Evolutionary conservation across 768 basidiomycete genomes (phyloP), one percentile per base, ranked within the genome.

Genomic region (Russula griseocarnosa): DNA sequence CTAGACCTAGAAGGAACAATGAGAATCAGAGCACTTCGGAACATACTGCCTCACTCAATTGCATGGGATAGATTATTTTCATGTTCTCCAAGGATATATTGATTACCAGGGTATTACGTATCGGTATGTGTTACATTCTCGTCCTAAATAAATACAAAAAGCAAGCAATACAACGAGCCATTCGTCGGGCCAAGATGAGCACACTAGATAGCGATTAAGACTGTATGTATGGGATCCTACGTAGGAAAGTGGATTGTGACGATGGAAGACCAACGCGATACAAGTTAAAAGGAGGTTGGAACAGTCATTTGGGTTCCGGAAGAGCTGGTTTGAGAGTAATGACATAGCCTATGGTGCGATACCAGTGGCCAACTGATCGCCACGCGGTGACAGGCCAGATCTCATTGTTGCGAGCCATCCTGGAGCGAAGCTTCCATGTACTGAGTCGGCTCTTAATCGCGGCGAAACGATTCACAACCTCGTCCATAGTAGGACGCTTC

Each of bases 401-500:
- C 38, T 62, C 61, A 18, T 51, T 28, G 8, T 18, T 42, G 26
- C 55, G 61, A 3, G n/a, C 55, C 16, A 62, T 57, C 13, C 61
- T 55, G 2, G 61, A 62, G 0, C 61, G 55, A 0, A 62, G n/a
- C 13, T 62, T 62, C 61, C 61, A 57, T 1, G 10, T 14, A 6
- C 49, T 5, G 7, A 62, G 61, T 14, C 10, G 8, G 14, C 5
- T 30, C 26, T 20, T 56, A n/a, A 51, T 62, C 38, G 34, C 40
- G 1, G 16, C 5, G n/a, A 62, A 62, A 5, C 61, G 61, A 18
- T 34, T 8, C 6, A 57, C 38, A 81, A 70, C 84, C 80, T 53
- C 67, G 42, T 60, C 28, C 42, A 44, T 24, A 6, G 14, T 73
- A 0, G 76, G 77, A 11, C 77, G 73, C 73, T 71, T 11, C 60